These are phyloP conservation scores for Nymphaea thermarum DNA, from an alignment of 164 flowering plant genomes.

Conservation along the genomic window DNA sequence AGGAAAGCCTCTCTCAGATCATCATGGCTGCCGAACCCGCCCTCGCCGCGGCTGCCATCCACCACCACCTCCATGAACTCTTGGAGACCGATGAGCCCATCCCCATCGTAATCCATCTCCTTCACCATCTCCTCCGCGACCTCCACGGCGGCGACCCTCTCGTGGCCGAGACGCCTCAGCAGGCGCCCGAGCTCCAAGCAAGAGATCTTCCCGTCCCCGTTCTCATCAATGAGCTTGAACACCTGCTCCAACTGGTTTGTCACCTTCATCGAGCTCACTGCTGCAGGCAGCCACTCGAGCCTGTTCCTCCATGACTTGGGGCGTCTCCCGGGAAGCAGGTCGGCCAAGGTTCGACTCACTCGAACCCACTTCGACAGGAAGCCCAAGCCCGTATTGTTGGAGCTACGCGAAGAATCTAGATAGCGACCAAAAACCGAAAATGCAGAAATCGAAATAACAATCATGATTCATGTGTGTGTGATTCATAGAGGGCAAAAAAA, in stretches of 20 bases:
- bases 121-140: constrained; percentile 50
- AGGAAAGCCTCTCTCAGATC: constrained; percentile 68
- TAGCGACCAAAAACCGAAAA: too few relatives aligned
- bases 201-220: constrained; percentile 66
- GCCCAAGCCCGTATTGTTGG: too few relatives aligned
- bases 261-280: constrained; percentile 22
- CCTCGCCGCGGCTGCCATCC: constrained; percentile 36
- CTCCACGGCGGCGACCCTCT: constrained; percentile 23
- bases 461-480: too few relatives aligned
- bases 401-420: too few relatives aligned
- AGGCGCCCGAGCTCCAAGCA: constrained; percentile 38
- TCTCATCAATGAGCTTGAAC: constrained; percentile 50
- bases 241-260: constrained; percentile 42
- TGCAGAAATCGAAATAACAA: too few relatives aligned
- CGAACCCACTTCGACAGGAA: too few relatives aligned
- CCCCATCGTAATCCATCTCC: constrained; percentile 49
- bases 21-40: not conserved
- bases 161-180: constrained; percentile 37
- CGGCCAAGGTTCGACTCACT: too few relatives aligned
- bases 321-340: too few relatives aligned
- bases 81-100: constrained; percentile 54
- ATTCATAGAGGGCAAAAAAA: too few relatives aligned
- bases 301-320: too few relatives aligned
- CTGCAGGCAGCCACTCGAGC: too few relatives aligned
- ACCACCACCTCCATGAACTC: constrained; percentile 48